These are phyloP conservation scores for Pseudotsuga menziesii DNA, from an alignment of 75 land plant species.

Conservation along the genomic window DNA sequence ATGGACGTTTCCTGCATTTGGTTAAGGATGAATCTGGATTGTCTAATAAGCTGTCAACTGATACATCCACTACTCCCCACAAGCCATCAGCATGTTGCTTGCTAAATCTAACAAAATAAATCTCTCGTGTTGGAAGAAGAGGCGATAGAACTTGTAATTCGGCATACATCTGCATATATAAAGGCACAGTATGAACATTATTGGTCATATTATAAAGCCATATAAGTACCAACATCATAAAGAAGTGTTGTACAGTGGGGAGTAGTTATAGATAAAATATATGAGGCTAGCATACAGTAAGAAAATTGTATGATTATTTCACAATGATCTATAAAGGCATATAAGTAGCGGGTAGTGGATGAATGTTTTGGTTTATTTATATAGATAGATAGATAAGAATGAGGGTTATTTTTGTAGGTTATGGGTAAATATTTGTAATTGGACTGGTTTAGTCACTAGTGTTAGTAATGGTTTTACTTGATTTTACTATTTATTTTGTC, in stretches of 20 bases:
- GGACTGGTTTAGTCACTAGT: too few species aligned
- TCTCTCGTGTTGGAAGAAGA: constrained; percentile 68
- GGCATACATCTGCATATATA: constrained; percentile 67
- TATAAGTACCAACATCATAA: not conserved
- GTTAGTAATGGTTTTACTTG: too few species aligned
- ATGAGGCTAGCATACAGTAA: not conserved
- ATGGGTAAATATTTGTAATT: too few species aligned
- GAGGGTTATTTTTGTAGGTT: too few species aligned
- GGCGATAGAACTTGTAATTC: constrained; percentile 81
- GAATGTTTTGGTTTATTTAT: too few species aligned
- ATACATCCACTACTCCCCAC: constrained; percentile 76
- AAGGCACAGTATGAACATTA: not conserved
- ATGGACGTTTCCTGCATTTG: constrained; percentile 61
- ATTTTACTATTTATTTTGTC: too few species aligned
- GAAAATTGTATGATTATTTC: too few species aligned
- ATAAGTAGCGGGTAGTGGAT: too few species aligned
- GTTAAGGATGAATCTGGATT: constrained; percentile 45
- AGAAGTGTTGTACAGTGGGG: not conserved
- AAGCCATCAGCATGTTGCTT: constrained; percentile 48
- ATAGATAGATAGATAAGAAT: too few species aligned
- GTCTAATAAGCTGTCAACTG: constrained; percentile 57
- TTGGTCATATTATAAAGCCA: not conserved
- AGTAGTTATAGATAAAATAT: not conserved
- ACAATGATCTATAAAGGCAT: too few species aligned
- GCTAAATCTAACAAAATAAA: constrained; percentile 58